Evolutionary conservation across 2,329 filamentous ascomycete species (phyloP).

Genomic region (Colletotrichum melonis): DNA sequence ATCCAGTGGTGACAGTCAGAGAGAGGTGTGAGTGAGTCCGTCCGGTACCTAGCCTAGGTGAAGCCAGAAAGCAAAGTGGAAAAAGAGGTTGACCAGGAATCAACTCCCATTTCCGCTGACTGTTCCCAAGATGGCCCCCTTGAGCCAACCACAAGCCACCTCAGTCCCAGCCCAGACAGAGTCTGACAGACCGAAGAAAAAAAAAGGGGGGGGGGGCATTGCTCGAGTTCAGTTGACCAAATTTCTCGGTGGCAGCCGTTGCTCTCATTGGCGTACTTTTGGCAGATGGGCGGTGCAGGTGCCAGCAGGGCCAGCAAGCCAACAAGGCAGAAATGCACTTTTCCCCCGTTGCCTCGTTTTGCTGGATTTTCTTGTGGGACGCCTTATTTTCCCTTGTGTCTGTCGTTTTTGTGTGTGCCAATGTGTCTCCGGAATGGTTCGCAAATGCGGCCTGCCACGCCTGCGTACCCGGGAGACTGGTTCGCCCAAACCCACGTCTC

Average conservation of each 20-base stretch:
- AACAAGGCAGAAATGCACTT: slow-evolving; percentile 29
- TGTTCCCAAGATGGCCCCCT: slow-evolving; percentile 11
- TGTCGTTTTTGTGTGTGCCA: neutral
- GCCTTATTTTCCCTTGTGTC: slow-evolving; percentile 13
- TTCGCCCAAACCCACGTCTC: slow-evolving; percentile 12
- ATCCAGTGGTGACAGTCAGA: too few relatives aligned
- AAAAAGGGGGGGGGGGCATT: neutral
- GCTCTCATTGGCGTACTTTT: slow-evolving; percentile 17
- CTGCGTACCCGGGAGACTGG: slow-evolving; percentile 20
- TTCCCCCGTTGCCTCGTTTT: slow-evolving; percentile 11
- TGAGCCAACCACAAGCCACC: neutral
- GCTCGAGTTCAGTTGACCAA: slow-evolving; percentile 10
- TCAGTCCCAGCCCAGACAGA: neutral
- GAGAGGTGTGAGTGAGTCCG: too few relatives aligned
- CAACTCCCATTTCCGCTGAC: slow-evolving; percentile 21
- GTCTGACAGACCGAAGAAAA: neutral
- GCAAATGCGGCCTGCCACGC: slow-evolving; percentile 6
- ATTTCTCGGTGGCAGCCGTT: slow-evolving; percentile 18
- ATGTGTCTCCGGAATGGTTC: slow-evolving; percentile 24
- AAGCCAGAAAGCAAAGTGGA: slow-evolving; percentile 25
- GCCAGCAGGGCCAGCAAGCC: slow-evolving; percentile 6
- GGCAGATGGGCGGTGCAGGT: slow-evolving; percentile 27
- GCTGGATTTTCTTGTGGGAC: slow-evolving; percentile 11
- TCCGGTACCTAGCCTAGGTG: neutral
- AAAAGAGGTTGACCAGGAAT: slow-evolving; percentile 27